A percentile compares a stretch with the other conserved stretches of the same genome.
These are phyloP conservation scores for Cyberlindnera saturnus DNA, from an alignment of 805 yeast species.

Conservation along the genomic window DNA sequence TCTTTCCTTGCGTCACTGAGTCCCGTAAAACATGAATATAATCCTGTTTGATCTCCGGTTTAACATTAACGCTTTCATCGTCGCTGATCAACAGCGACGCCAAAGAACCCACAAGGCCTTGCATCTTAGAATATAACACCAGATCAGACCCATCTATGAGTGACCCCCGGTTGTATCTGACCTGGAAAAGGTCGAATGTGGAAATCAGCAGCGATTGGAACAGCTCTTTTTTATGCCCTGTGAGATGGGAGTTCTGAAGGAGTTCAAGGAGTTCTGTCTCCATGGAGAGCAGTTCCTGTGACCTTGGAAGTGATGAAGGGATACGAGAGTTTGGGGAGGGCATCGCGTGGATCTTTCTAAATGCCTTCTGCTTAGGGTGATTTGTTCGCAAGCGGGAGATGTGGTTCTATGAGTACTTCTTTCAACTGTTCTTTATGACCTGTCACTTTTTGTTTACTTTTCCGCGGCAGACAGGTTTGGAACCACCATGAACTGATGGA, in stretches of 20 bases:
- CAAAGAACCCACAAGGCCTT: constrained; percentile 26
- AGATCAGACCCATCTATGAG: constrained; percentile 25
- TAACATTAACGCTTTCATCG: constrained; percentile 9
- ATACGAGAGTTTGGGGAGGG: background rate
- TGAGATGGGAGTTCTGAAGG: constrained; percentile 13
- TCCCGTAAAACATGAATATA: background rate
- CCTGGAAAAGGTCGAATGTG: constrained; percentile 24
- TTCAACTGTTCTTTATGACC: background rate
- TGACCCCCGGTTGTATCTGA: constrained; percentile 14
- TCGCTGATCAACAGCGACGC: constrained; percentile 28
- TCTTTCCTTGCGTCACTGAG: background rate
- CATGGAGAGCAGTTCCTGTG: constrained; percentile 27
- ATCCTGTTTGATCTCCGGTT: constrained; percentile 5
- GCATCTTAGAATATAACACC: constrained; percentile 27
- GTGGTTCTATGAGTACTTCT: too few species aligned
- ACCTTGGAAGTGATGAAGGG: constrained; percentile 17
- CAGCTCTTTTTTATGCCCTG: constrained; percentile 14
- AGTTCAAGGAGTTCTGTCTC: constrained; percentile 24
- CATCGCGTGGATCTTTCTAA: background rate
- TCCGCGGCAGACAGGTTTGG: background rate
- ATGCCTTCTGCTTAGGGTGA: too few species aligned
- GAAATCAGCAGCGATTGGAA: constrained; percentile 17
- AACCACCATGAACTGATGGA: background rate
- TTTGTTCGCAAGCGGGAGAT: background rate
- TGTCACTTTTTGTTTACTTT: background rate